These are phyloP conservation scores for Paragyromitra xinjiangensis DNA, from an alignment of 495 filamentous ascomycete species.

Conservation along the genomic window DNA sequence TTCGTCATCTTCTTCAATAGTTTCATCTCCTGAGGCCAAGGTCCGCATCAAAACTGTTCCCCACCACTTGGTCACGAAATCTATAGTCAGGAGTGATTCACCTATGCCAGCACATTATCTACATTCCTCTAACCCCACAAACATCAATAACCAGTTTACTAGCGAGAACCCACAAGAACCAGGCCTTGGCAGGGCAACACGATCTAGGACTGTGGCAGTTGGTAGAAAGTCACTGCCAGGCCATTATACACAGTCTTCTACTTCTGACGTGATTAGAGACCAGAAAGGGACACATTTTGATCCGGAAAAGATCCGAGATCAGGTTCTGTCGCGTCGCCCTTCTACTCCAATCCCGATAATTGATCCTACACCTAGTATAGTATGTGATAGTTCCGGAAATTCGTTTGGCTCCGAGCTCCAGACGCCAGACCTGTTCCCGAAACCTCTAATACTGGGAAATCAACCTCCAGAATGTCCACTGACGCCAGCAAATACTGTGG, in stretches of 20 bases:
- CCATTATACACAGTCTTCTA: slow-evolving; percentile 2
- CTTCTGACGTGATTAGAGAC: background rate
- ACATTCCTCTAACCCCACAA: slow-evolving; percentile 48
- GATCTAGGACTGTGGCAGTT: background rate
- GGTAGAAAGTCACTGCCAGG: background rate
- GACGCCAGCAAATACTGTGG: slow-evolving; percentile 46
- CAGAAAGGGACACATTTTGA: slow-evolving; percentile 32
- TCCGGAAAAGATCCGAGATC: slow-evolving; percentile 33
- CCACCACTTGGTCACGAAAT: slow-evolving; percentile 40
- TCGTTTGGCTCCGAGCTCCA: slow-evolving; percentile 21
- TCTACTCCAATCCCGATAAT: slow-evolving; percentile 32
- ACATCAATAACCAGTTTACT: slow-evolving; percentile 21
- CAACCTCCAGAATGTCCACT: slow-evolving; percentile 9
- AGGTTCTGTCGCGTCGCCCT: slow-evolving; percentile 30
- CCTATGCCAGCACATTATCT: slow-evolving; percentile 47
- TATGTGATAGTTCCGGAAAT: slow-evolving; percentile 44
- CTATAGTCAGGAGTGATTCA: slow-evolving; percentile 44
- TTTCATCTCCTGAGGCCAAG: slow-evolving; percentile 10
- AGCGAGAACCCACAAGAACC: background rate
- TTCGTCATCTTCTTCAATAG: slow-evolving; percentile 7
- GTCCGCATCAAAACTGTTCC: slow-evolving; percentile 43
- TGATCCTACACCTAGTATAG: slow-evolving; percentile 33
- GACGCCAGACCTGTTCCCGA: slow-evolving; percentile 44
- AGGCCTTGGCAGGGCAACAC: slow-evolving; percentile 5
- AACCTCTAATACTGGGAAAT: slow-evolving; percentile 25